Base-by-base conservation (phyloP, 139 green algal species). In the Asterochloris erici region DNA sequence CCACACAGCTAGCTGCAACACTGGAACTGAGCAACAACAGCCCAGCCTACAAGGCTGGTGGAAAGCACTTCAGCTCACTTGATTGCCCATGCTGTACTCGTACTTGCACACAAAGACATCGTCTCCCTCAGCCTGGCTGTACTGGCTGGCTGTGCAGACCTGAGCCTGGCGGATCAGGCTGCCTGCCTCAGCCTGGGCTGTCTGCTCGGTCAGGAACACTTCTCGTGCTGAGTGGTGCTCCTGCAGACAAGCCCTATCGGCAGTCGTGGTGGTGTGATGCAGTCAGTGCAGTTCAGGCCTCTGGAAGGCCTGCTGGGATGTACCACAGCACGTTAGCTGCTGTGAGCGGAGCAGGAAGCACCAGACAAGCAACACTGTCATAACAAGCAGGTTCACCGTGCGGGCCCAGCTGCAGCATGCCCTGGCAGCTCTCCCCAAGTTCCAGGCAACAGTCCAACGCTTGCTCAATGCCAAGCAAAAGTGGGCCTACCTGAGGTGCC, bases 61-160 rank as follows among this genome's bases (percentile, higher is more conserved):
- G n/a, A 15, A 38, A 28, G 24, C 70, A 19, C 9, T 4, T 17
- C 12, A 23, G 38, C 87, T 71, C 60, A 89, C 81, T 62, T 89
- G 47, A 79, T 79, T 89, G 23, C 77, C 70, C 11, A 47, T 77
- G 81, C 90, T 82, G 79, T 97, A 96, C 76, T 88, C 78, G 70
- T 96, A 96, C 71, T 96, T 91, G 84, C 93, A 98, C 38, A 97
- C 29, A 85, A 92, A 98, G 1, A 97, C 92, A 79, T 99, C 95
- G 24, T 95, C 92, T 27, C 88, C 88, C 61, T 74, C 12, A 13
- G 61, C 70, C 15, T 74, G 27, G 9, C 79, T 63, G 79, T 88
- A 91, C 15, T 85, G 80, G 0, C 38, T 15, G 11, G 84, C 83
- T 16, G 68, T 23, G 63, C 84, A 86, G 68, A 95, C 89, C 27